Percentiles rank a stretch among this genome's conserved stretches.
Conservation (phyloP, 225 moss, liverwort and hornwort genomes). For the Physcomitrium patens region DNA sequence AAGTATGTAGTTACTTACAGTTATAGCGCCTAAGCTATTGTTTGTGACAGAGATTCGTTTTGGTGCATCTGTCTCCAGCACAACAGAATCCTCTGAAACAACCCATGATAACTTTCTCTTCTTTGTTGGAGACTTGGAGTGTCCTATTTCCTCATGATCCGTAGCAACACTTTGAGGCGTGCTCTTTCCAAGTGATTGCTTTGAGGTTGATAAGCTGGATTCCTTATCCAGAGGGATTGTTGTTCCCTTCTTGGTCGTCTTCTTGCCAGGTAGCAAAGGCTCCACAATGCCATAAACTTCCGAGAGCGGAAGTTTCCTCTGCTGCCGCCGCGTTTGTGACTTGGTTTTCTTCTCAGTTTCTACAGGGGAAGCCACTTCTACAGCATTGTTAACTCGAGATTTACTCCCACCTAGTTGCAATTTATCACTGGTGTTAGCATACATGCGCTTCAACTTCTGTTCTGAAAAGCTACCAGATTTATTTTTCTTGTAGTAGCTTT, state of each 20-base stretch:
- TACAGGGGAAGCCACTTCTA: constrained; percentile 36
- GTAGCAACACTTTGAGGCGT: constrained; percentile 40
- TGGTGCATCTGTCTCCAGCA: constrained; percentile 36
- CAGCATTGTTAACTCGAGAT: constrained; percentile 24
- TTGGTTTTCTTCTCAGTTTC: constrained; percentile 55
- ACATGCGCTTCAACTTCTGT: constrained; percentile 34
- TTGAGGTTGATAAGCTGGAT: constrained; percentile 48
- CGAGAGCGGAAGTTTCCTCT: constrained; percentile 68
- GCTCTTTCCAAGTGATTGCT: constrained; percentile 40
- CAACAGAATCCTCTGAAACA: constrained; percentile 51
- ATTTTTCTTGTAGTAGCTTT: constrained; percentile 54
- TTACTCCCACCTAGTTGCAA: constrained; percentile 17
- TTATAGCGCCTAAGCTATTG: constrained; percentile 33
- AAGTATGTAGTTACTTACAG: constrained; percentile 41
- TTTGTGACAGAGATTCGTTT: constrained; percentile 46
- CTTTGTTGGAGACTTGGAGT: constrained; percentile 49
- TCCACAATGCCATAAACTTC: constrained; percentile 63
- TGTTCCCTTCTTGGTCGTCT: constrained; percentile 32
- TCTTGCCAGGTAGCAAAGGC: constrained; percentile 36
- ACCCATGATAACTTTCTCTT: constrained; percentile 64
- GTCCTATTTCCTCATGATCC: constrained; percentile 41
- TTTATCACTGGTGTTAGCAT: constrained; percentile 13
- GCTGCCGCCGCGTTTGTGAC: constrained; percentile 64
- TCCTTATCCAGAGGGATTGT: constrained; percentile 33
- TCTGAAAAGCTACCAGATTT: constrained; percentile 45